phyloP scores from a whole-genome alignment of 1,139 yeast species.

The Taphrina wiesneri region DNA sequence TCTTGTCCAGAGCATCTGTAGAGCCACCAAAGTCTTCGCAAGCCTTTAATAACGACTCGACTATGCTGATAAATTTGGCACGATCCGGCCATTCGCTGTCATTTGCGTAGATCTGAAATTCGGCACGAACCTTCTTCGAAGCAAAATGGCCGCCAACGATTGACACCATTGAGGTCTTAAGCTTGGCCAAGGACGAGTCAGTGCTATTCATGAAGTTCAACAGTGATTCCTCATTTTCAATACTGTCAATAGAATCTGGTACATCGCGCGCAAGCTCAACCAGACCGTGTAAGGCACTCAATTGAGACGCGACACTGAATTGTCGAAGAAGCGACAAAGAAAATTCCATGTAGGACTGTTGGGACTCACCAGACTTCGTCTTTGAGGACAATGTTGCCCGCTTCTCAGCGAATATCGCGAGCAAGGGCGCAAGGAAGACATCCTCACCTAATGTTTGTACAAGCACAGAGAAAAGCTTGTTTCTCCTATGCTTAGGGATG shows the following conservation, averaged over 20 bases:
- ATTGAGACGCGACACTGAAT: conserved; percentile 11
- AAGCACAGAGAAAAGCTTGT: conserved; percentile 74
- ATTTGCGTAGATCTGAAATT: conserved; percentile 13
- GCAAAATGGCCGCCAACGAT: conserved; percentile 21
- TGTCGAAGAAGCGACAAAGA: conserved; percentile 29
- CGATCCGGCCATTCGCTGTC: conserved; percentile 14
- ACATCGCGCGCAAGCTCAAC: conserved; percentile 18
- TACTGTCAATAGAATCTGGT: background rate
- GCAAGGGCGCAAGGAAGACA: conserved; percentile 66
- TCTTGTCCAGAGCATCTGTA: conserved; percentile 15
- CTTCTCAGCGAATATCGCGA: conserved; percentile 70
- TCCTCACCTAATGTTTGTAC: conserved; percentile 73
- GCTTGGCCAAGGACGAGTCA: background rate
- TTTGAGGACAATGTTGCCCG: conserved; percentile 69
- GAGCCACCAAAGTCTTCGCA: conserved; percentile 10
- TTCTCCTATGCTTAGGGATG: conserved; percentile 95
- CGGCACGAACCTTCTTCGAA: conserved; percentile 26
- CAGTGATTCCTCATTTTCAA: background rate
- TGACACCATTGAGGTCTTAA: conserved; percentile 10
- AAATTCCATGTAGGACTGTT: conserved; percentile 56
- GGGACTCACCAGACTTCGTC: conserved; percentile 46
- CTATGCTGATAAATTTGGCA: conserved; percentile 8
- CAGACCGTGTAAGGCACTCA: conserved; percentile 15
- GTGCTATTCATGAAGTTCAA: background rate
- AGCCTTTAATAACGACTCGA: conserved; percentile 14